Base-by-base conservation (phyloP, 1,139 yeast species). In the Blastobotrys illinoisensis region DNA sequence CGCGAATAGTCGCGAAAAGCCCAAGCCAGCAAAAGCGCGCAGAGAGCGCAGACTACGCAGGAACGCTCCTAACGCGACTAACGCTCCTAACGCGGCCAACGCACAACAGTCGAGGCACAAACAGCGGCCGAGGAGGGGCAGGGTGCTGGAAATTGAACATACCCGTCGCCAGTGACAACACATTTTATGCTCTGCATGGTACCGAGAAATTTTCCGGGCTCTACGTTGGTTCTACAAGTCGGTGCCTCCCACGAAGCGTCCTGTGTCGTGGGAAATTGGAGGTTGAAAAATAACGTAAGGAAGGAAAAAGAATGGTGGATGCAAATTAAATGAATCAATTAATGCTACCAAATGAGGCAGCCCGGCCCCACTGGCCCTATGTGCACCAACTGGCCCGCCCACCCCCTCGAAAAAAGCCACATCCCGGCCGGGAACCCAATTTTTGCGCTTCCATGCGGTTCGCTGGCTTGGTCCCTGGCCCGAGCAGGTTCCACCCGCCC, bases 121-220 rank as follows among this genome's bases (percentile, higher is more conserved):
- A 14, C 4, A 21, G 23, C 5, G 6, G 23, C 23, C 23, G 23
- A 21, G 23, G 23, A 21, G 6, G 23, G 23, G 23, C 23, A 21
- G 23, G 23, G 5, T 4, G 23, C 4, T 40, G 43, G 6, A 21
- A 21, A 21, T 4, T 14, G 32, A 5, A 69, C 76, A 40, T 60
- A 74, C 78, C 95, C 97, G 69, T 91, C 98, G 62, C 98, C 98
- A 46, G 91, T 95, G 53, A 91, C 96, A 46, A 91, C 97, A 64
- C 96, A 89, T 72, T 91, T 91, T 69, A 91, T 88, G 60, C 96
- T 85, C 77, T 93, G 86, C 96, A 89, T 86, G 44, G 18, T 32
- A 26, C 32, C 13, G 32, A 11, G 16, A n/a, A 32, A 32, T 2
- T 32, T 32, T 32, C 13, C 16, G 16, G 7, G 11, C 40, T 32